Evolutionary conservation across 495 filamentous ascomycete genomes (phyloP), one percentile per base, ranked within the genome.

Genomic region (Aspergillus campestris): DNA sequence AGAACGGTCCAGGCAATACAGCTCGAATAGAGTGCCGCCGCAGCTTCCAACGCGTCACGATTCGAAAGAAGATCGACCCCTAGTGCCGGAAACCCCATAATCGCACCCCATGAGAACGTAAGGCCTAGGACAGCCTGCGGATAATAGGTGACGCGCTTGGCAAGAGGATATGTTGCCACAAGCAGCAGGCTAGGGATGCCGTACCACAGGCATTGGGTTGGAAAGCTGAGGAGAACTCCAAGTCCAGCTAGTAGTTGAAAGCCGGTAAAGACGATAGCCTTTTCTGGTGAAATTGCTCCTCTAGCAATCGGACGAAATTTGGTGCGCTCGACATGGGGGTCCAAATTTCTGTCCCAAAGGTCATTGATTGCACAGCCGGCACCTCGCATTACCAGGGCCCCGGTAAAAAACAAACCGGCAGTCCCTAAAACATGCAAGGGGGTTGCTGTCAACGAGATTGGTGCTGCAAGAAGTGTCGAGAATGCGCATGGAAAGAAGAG

Each of bases 311-410:
- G 92, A 3, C 92, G 85, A 37, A 90, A 76, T 24, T 81, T 81
- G 1, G 92, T 98, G 18, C 92, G 82, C 30, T 79, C 68, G n/a
- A 98, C 92, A 57, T 89, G 79, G 14, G 84, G 86, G 64, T 98
- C 92, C 12, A 98, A 78, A 56, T 94, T 84, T 51, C 87, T 81
- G 66, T 97, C 92, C 90, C 88, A 95, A 36, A 97, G 77, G 60
- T 98, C 92, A 65, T 98, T 97, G 69, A 98, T 92, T 30, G 92
- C 84, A 66, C 92, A 98, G 11, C 92, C 92, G n/a, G 92, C 92
- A 28, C 92, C 89, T 42, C 92, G 87, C 92, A 98, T 97, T 56
- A 96, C 82, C 47, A 96, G 58, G 2, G 92, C 90, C 34, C 92
- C 92, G 7, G 77, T 67, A 59, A 92, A 82, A 72, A 98, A 98